Conservation (phyloP, 2,329 filamentous ascomycete genomes). For the Trichoderma asperellum region DNA sequence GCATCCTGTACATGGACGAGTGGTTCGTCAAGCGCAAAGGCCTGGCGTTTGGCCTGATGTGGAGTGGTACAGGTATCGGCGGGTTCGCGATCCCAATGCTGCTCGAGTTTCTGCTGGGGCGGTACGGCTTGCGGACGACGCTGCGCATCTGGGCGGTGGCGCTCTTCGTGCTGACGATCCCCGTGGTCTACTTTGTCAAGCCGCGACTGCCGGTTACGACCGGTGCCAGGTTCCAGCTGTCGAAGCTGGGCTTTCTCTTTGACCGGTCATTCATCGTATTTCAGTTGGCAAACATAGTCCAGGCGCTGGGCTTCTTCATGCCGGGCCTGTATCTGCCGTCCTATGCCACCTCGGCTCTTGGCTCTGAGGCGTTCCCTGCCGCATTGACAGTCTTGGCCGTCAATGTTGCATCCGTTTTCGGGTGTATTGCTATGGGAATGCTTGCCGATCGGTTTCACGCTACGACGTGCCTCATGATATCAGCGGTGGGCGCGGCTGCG, state of each 20-base stretch:
- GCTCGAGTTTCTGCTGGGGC: slow-evolving; percentile 51
- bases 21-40: slow-evolving; percentile 59
- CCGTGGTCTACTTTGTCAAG: slow-evolving; percentile 57
- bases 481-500: slow-evolving; percentile 56
- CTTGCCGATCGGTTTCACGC: slow-evolving; percentile 55
- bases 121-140: slow-evolving; percentile 49
- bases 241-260: slow-evolving; percentile 51
- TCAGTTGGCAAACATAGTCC: slow-evolving; percentile 57
- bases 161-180: slow-evolving; percentile 52
- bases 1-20: slow-evolving; percentile 59
- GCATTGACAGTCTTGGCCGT: slow-evolving; percentile 58
- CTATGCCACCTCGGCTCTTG: slow-evolving; percentile 53
- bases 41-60: slow-evolving; percentile 62
- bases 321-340: slow-evolving; percentile 62
- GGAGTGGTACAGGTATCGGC: slow-evolving; percentile 50
- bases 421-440: slow-evolving; percentile 58
- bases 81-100: slow-evolving; percentile 51
- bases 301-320: slow-evolving; percentile 62
- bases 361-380: slow-evolving; percentile 49
- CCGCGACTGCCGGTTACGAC: slow-evolving; percentile 50
- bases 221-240: slow-evolving; percentile 37
- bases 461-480: slow-evolving; percentile 55
- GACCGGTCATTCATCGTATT: slow-evolving; percentile 59
- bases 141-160: slow-evolving; percentile 53
- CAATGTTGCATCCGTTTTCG: slow-evolving; percentile 59